Base-by-base conservation (phyloP, 257 asterid species). In the Cruciata laevipes region DNA sequence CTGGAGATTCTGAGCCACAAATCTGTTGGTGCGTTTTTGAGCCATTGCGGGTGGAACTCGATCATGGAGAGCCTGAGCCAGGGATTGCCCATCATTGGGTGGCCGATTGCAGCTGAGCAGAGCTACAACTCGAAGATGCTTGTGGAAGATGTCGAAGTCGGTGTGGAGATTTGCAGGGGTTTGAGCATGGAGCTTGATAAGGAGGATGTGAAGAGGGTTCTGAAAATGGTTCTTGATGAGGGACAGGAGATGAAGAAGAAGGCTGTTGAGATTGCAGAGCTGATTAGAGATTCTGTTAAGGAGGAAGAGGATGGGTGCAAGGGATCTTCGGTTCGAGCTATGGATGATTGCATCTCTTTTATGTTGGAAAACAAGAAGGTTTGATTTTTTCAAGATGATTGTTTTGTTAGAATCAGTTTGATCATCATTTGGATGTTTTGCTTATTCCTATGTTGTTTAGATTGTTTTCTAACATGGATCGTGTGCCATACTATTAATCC, bases 1-100 rank as follows among this genome's bases (percentile, higher is more conserved):
- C 69, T 86, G 89, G 95, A 93, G 67, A 85, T 93, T 23, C 84
- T 93, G 18, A 76, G 95, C 78, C 99, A 93, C 37, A 61, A 30
- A 52, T 81, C 99, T 7, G 82, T 84, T 0, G 92, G 79, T 0
- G 99, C 90, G 9, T 93, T 93, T 49, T 33, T 93, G 71, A 93
- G 89, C 18, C 99, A 93, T 69, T 93, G 96, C 51, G 99, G 99
- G 0, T 93, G 99, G 99, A 93, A 93, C 64, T 90, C 99, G 20
- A 69, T 63, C 47, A 55, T 81, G 91, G 99, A 93, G 78, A 84
- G 95, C 62, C 69, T 93, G 76, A 90, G 97, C 76, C 96, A 86
- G 65, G 99, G 99, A 0, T 92, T 93, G 74, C 90, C 96, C 51
- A 77, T 90, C 0, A 90, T 93, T 11, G 95, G 97, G 71, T 93